phyloP scores from a whole-genome alignment of 257 asterid genomes.

The Jacaranda mimosifolia region DNA sequence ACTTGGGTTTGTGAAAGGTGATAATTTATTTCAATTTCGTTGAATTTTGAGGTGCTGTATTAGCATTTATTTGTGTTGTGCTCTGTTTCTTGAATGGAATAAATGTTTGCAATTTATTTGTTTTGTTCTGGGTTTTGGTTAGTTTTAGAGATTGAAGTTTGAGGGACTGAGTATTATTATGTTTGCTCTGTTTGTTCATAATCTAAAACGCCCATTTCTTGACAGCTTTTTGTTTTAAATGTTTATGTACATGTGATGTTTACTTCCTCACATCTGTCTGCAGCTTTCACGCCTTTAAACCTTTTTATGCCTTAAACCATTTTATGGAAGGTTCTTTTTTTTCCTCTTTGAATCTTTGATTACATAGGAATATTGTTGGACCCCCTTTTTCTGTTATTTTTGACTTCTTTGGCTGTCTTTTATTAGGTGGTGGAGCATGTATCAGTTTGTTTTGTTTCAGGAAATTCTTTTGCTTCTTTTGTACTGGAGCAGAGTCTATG shows the following conservation, averaged over 20 bases:
- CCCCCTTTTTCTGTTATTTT: neutral
- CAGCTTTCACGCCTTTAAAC: neutral
- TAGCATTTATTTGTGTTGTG: neutral
- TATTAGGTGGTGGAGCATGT: neutral
- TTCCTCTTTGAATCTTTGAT: neutral
- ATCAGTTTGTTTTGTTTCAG: neutral
- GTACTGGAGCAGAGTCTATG: neutral
- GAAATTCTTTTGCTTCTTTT: neutral
- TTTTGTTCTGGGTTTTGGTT: constrained; percentile 3
- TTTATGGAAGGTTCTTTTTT: neutral
- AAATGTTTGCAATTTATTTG: neutral
- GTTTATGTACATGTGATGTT: neutral
- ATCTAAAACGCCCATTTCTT: constrained; percentile 2
- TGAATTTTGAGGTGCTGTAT: neutral
- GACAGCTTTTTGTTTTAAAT: neutral
- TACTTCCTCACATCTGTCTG: neutral
- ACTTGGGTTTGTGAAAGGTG: neutral
- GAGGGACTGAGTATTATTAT: neutral
- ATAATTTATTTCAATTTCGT: neutral
- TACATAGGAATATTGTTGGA: neutral
- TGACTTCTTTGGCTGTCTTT: neutral
- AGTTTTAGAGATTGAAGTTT: neutral
- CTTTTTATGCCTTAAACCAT: neutral
- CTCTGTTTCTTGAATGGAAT: constrained; percentile 34
- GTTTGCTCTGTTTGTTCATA: constrained; percentile 29